phyloP scores from a whole-genome alignment of 106 monocot species.

The Alisma plantagoaquatica region DNA sequence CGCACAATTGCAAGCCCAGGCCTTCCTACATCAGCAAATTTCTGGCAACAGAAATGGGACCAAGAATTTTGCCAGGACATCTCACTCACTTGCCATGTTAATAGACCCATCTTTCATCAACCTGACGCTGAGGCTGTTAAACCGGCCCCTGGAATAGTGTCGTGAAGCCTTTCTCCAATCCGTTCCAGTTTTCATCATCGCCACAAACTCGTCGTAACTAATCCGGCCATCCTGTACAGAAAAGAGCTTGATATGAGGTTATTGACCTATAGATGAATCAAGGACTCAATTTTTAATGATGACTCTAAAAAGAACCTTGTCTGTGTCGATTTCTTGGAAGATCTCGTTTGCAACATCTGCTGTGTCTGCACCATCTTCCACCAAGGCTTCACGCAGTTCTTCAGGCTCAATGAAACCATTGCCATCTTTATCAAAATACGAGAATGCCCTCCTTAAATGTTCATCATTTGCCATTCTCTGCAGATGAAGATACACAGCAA shows the following conservation, averaged over 20 bases:
- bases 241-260: not conserved
- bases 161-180: constrained; percentile 83
- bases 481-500: constrained; percentile 80
- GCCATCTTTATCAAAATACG: constrained; percentile 81
- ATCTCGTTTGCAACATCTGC: constrained; percentile 77
- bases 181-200: constrained; percentile 86
- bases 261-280: constrained; percentile 1
- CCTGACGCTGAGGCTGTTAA: constrained; percentile 67
- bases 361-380: constrained; percentile 46
- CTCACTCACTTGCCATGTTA: constrained; percentile 20
- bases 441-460: constrained; percentile 67
- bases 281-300: not conserved
- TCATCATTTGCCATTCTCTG: constrained; percentile 95
- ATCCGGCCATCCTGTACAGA: constrained; percentile 46
- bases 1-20: no score
- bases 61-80: no score
- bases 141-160: constrained; percentile 80
- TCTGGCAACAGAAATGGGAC: no score
- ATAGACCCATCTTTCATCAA: constrained; percentile 75
- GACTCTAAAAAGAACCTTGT: constrained; percentile 52
- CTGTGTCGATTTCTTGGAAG: constrained; percentile 87
- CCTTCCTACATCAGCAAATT: no score
- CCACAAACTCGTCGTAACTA: constrained; percentile 75
- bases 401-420: constrained; percentile 85
- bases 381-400: constrained; percentile 73